Conservation (phyloP, 306 rosid genomes). For the Vachellia collinsii region DNA sequence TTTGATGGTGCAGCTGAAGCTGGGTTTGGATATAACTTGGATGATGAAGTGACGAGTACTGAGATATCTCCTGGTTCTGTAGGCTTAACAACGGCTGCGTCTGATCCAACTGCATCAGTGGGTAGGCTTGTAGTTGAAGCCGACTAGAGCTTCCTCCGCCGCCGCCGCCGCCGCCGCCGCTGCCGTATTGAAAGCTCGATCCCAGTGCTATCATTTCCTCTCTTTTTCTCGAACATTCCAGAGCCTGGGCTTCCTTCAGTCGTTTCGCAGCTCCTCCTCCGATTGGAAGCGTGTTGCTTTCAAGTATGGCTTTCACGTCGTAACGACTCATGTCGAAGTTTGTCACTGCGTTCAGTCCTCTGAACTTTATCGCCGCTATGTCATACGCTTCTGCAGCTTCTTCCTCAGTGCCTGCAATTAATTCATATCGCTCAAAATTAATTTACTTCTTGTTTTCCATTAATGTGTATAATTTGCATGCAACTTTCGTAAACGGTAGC, state of each 20-base stretch:
- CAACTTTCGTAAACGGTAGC: conserved; percentile 7
- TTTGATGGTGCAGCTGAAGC: conserved; percentile 75
- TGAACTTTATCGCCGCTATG: conserved; percentile 92
- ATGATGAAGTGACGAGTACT: conserved; percentile 52
- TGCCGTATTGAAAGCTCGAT: conserved; percentile 63
- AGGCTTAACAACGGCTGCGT: conserved; percentile 62
- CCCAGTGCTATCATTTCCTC: conserved; percentile 81
- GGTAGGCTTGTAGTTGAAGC: conserved; percentile 61
- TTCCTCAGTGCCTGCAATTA: conserved; percentile 78
- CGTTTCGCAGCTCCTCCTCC: conserved; percentile 97
- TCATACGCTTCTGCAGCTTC: conserved; percentile 99
- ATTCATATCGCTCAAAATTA: background rate
- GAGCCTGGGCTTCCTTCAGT: conserved; percentile 90
- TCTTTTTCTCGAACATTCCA: conserved; percentile 79
- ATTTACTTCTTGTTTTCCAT: background rate
- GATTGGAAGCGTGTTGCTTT: conserved; percentile 89
- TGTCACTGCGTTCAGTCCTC: conserved; percentile 92
- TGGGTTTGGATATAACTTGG: conserved; percentile 77
- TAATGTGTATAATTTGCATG: background rate
- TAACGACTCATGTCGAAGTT: conserved; percentile 97
- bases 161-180: conserved; percentile 35
- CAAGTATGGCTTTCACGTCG: conserved; percentile 87
- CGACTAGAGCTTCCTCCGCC: conserved; percentile 41
- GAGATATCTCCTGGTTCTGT: conserved; percentile 73
- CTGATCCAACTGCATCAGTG: conserved; percentile 57